Percentiles rank a stretch among this genome's conserved stretches.
Evolutionary conservation across 257 asterid genomes (phyloP).

Genomic region (Solanum habrochaites): DNA sequence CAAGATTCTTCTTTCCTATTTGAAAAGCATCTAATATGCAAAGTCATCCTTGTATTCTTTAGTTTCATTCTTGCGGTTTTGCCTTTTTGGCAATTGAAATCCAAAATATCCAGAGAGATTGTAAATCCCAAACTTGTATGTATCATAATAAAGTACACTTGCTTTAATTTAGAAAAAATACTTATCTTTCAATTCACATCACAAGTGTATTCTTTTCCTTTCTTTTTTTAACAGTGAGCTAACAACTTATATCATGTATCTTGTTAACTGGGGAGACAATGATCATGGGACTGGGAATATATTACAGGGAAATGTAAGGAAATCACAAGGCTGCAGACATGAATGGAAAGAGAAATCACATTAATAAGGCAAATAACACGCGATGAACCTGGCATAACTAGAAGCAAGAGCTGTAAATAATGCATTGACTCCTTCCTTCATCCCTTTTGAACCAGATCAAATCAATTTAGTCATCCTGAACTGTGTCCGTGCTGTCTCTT

Average conservation of each 20-base stretch:
- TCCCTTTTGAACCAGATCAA: not conserved
- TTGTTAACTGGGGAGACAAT: not conserved
- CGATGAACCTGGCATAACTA: not conserved
- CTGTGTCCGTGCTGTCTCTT: slow-evolving; percentile 31
- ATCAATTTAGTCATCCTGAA: slow-evolving; percentile 21
- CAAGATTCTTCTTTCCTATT: not conserved
- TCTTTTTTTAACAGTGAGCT: not conserved
- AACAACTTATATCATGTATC: not conserved
- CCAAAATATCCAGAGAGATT: not conserved
- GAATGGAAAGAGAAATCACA: not conserved
- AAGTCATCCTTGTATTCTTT: not conserved
- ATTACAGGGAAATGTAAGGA: not conserved
- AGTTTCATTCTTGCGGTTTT: not conserved
- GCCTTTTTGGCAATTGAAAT: not conserved
- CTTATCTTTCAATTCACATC: not conserved
- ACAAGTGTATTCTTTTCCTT: not conserved
- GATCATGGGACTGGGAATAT: not conserved
- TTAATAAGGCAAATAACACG: not conserved
- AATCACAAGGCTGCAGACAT: not conserved
- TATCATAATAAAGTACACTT: not conserved
- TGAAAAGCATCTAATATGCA: not conserved
- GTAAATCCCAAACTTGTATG: not conserved
- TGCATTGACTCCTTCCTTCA: not conserved
- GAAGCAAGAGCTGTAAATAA: not conserved
- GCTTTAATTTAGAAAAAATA: not conserved